Evolutionary conservation across 495 filamentous ascomycete genomes (phyloP), one percentile per base, ranked within the genome.

Genomic region (Hapsidospora chrysogenum): DNA sequence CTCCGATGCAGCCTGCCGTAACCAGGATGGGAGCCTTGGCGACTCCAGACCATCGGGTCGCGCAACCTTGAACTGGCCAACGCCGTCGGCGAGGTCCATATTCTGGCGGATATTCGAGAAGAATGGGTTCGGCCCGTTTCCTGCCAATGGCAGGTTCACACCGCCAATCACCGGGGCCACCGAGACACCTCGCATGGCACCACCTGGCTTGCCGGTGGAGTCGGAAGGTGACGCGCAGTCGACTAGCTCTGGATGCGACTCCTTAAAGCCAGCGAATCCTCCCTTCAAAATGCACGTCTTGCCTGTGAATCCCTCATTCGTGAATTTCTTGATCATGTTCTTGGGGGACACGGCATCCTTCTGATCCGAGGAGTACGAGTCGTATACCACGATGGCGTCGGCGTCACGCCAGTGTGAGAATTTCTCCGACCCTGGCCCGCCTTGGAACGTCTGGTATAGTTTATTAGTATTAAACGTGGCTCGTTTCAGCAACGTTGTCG

Each of bases 31-130:
- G 11, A 95, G 63, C 13, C 57, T 44, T 3, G 62, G 64, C 36
- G 70, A 48, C 10, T 63, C 49, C 14, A 84, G 51, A 5, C 56
- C 54, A 25, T 67, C 45, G 0, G 89, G 89, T 30, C 79, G 52
- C 32, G 76, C 70, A 31, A 97, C 51, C 21, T 83, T 61, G 45
- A 96, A 76, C 48, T 93, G 86, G 0, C 89, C 89, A 28, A 97
- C 89, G 17, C 89, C 89, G 36, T 80, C 86, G 31, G 93, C 74
- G 27, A 97, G 57, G 49, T 97, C 89, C 74, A 93, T 89, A 41
- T 97, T 92, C 54, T 96, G 89, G 18, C 92, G 71, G 44, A 97
- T 96, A 41, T 94, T 95, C 37, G 72, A 72, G 57, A 96, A 97
- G 55, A 97, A 96, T 0, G 92, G 86, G 46, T 92, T 94, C 10